Percentiles rank a stretch among this genome's conserved stretches.
phyloP scores from a whole-genome alignment of 2,329 filamentous ascomycete species.

The Fusarium goolgardi region DNA sequence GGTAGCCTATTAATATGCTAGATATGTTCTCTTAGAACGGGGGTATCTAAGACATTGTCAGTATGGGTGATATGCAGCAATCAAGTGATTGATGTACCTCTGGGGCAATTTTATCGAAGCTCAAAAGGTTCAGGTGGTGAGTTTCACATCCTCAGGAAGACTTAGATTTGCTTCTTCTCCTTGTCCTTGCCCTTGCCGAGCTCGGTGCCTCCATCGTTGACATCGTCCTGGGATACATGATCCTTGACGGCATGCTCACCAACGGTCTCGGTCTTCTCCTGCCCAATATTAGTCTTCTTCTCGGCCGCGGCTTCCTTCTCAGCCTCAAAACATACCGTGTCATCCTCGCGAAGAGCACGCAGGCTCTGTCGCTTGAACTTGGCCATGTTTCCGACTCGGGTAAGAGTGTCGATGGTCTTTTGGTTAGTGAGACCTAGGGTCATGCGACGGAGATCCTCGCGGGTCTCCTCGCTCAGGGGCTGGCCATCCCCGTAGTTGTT shows the following conservation, averaged over 20 bases:
- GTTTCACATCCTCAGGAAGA: neutral
- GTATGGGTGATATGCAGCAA: neutral
- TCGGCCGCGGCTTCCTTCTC: conserved; percentile 1
- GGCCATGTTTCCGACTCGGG: conserved; percentile 30
- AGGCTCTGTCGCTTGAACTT: conserved; percentile 28
- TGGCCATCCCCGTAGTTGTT: neutral
- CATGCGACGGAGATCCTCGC: conserved; percentile 39
- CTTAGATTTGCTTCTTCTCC: conserved; percentile 15
- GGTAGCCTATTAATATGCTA: neutral
- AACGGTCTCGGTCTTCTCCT: neutral
- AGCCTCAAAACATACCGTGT: neutral
- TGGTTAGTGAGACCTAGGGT: conserved; percentile 41
- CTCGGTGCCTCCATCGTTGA: neutral
- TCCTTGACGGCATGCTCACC: neutral
- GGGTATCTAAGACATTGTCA: conserved; percentile 1
- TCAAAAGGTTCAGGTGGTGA: neutral
- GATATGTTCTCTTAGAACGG: neutral
- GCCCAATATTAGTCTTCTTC: neutral
- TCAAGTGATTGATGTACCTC: neutral
- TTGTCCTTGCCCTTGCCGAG: neutral
- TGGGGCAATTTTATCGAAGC: neutral
- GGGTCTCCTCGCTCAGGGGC: conserved; percentile 17
- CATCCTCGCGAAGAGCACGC: neutral
- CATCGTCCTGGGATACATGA: neutral
- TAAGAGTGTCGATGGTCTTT: conserved; percentile 39